Base-by-base conservation (phyloP, 2,329 filamentous ascomycete genomes). In the Drechslerella stenobrocha region DNA sequence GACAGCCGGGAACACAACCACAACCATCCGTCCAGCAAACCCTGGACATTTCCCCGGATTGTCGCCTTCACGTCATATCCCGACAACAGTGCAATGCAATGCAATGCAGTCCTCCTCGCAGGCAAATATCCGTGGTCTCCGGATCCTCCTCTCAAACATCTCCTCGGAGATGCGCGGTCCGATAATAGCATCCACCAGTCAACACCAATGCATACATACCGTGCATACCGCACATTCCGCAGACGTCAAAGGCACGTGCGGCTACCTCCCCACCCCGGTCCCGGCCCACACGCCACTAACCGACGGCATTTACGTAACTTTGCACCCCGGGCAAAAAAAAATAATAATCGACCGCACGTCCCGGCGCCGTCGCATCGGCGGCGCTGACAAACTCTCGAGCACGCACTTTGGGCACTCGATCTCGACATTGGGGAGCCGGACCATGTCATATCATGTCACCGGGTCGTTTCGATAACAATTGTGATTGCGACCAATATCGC, bases 271-370 rank as follows among this genome's bases (percentile, higher is more conserved):
- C 28, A 30, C 28, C 28, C 28, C 28, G 28, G 28, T 11, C 28
- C 28, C 28, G 11, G 28, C 11, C 28, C 28, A 30, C 28, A 30
- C 28, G 28, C 28, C 28, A 30, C 28, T 11, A 23, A 37, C 23
- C 28, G 13, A 56, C 59, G 59, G 52, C 52, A 57, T 51, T 64
- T 64, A 64, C 59, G 59, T 64, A 64, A 64, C 55, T n/a, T n/a
- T n/a, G n/a, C n/a, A n/a, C n/a, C n/a, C n/a, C n/a, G n/a, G n/a
- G n/a, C n/a, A n/a, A n/a, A n/a, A n/a, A n/a, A n/a, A n/a, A n/a
- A n/a, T n/a, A n/a, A n/a, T n/a, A n/a, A n/a, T n/a, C 26, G 15
- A 9, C 15, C 34, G 42, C 59, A 57, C 53, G 48, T 58, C 48
- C 42, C 20, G 28, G 44, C 23, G 20, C 40, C 26, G 59, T 66